Percentiles rank a stretch among this genome's conserved stretches.
Conservation (phyloP, 345 rosid genomes). For the Eucalyptus grandis region DNA sequence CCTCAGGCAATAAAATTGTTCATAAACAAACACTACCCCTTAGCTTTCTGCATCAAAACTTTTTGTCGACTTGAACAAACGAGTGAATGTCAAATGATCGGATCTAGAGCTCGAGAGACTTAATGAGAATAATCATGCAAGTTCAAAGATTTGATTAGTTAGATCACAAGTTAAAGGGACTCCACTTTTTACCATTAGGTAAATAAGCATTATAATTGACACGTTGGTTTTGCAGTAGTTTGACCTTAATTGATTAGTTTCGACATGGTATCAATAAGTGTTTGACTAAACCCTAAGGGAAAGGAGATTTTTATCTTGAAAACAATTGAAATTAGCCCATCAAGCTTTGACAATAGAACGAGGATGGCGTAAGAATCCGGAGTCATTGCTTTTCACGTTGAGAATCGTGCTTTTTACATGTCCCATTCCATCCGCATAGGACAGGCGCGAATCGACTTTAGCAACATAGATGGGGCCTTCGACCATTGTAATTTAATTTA, state of each 20-base stretch:
- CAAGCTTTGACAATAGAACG: not conserved
- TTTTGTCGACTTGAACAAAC: not conserved
- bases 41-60: not conserved
- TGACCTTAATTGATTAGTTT: not conserved
- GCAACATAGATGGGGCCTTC: not conserved
- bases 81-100: not conserved
- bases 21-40: not conserved
- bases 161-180: not conserved
- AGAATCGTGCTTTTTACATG: not conserved
- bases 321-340: not conserved
- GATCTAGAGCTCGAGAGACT: not conserved
- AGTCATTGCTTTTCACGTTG: not conserved
- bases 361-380: too few species aligned
- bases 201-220: too few species aligned
- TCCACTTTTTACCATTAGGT: too few species aligned
- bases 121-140: not conserved
- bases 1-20: not conserved
- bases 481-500: not conserved
- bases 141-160: not conserved
- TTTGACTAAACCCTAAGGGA: not conserved
- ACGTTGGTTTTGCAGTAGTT: too few species aligned
- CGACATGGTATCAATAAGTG: not conserved
- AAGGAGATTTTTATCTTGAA: not conserved
- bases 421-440: not conserved
- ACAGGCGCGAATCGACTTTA: not conserved